phyloP scores from a whole-genome alignment of 352 stramenopile species.

The Pythium pyrilobum region DNA sequence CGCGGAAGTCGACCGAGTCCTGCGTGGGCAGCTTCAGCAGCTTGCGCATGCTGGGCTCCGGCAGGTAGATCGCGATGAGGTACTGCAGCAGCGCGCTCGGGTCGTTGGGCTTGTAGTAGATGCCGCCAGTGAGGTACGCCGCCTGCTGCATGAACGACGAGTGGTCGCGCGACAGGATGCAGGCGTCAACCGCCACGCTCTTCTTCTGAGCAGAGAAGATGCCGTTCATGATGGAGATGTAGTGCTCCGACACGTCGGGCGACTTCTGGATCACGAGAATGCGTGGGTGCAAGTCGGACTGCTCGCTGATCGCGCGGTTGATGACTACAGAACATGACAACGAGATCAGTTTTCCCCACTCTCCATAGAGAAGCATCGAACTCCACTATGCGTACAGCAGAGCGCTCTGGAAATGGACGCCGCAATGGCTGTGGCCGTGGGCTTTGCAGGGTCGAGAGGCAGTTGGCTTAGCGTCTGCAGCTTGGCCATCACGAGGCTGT shows the following conservation, averaged over 20 bases:
- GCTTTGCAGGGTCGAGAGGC: slow-evolving; percentile 42
- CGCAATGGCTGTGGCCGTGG: slow-evolving; percentile 64
- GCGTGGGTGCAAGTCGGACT: slow-evolving; percentile 65
- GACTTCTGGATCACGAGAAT: slow-evolving; percentile 84
- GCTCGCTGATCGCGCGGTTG: slow-evolving; percentile 77
- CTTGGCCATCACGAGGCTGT: slow-evolving; percentile 63
- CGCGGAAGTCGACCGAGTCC: slow-evolving; percentile 83
- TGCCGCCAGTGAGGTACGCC: slow-evolving; percentile 78
- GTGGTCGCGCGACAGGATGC: slow-evolving; percentile 64
- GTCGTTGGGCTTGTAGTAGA: slow-evolving; percentile 84
- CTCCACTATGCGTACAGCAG: slow-evolving; percentile 50
- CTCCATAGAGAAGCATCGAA: too few relatives aligned
- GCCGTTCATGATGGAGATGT: slow-evolving; percentile 89
- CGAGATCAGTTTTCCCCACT: background rate
- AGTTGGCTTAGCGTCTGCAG: slow-evolving; percentile 49
- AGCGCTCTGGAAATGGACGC: slow-evolving; percentile 72
- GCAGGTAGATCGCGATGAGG: slow-evolving; percentile 82
- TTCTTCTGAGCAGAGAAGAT: slow-evolving; percentile 90
- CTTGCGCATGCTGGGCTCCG: slow-evolving; percentile 72
- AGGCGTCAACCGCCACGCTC: slow-evolving; percentile 74
- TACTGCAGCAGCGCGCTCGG: slow-evolving; percentile 73
- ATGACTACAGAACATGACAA: slow-evolving; percentile 43
- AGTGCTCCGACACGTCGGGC: slow-evolving; percentile 79
- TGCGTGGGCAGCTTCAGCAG: slow-evolving; percentile 80
- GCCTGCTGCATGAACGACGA: slow-evolving; percentile 88